These are phyloP conservation scores for Gryganskiella cystojenkinii DNA, from an alignment of 192 early-diverging fungal species.

Conservation along the genomic window DNA sequence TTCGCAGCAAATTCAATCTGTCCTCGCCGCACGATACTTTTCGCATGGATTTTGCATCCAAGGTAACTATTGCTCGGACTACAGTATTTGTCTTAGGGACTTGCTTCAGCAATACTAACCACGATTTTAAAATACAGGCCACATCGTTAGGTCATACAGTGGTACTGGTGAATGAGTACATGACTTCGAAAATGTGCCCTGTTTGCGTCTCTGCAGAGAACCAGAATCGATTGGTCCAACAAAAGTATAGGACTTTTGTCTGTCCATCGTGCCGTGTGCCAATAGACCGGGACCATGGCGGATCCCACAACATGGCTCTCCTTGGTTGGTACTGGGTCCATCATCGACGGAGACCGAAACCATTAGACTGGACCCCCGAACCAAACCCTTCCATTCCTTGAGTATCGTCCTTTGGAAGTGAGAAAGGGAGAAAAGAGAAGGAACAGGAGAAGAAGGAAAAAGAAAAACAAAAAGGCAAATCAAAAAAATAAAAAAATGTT, in stretches of 20 bases:
- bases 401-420: too few species aligned
- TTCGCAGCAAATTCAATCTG: too few species aligned
- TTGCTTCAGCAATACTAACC: too few species aligned
- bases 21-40: too few species aligned
- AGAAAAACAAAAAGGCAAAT: not conserved
- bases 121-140: too few species aligned
- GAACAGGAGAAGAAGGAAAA: not conserved
- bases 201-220: not conserved
- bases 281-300: constrained; percentile 2
- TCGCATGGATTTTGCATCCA: too few species aligned
- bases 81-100: too few species aligned
- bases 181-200: constrained; percentile 7
- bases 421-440: not conserved
- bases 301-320: not conserved
- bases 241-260: not conserved
- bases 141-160: not conserved
- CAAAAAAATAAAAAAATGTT: not conserved
- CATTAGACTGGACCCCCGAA: too few species aligned
- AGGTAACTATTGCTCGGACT: too few species aligned
- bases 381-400: not conserved
- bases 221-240: not conserved
- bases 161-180: not conserved
- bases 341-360: too few species aligned
- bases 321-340: too few species aligned
- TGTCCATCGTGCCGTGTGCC: not conserved